Base-by-base conservation (phyloP, 768 basidiomycete species). In the Boletus patriciae region DNA sequence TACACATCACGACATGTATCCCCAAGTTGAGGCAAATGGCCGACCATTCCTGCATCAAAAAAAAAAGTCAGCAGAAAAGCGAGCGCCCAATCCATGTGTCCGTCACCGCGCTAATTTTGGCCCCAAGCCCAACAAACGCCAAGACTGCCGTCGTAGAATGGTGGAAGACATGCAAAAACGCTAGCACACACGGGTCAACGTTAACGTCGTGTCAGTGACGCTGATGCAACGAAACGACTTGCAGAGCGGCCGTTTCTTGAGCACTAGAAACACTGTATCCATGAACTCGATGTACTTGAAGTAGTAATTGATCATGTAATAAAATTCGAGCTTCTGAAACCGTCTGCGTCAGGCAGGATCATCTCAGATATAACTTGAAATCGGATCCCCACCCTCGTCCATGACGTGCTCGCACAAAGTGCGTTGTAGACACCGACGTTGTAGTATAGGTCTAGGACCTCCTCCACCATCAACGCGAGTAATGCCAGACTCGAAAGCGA, bases 171-270 rank as follows among this genome's bases (percentile, higher is more conserved):
- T 98, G 96, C 58, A 98, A 79, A 77, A 98, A 98, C 62, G 92
- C 94, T 94, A 64, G 34, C 11, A 27, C 12, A 46, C 16, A 33
- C 11, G 31, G 23, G 37, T 25, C 25, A 25, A 25, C 25, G 13
- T 61, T 38, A 54, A 48, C 31, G 6, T 33, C 15, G 27, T 34
- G 36, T 50, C 29, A 38, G 47, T 33, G 36, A 23, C 19, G 3
- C 23, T 29, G 52, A 40, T 31, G 18, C 15, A 27, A 37, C 6
- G 40, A 37, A 42, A 44, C 42, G 15, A 77, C 88, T 64, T 68
- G 91, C 94, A 89, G 49, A 98, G 80, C 3, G 92, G 92, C 73
- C 97, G 96, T 83, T 98, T 98, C 85, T 95, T 98, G 64, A 97
- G 79, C 19, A 92, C 92, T 50, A 98, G 83, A 82, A 98, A 97